Base-by-base conservation (phyloP, 352 stramenopile genomes). In the Pythium guiyangense region DNA sequence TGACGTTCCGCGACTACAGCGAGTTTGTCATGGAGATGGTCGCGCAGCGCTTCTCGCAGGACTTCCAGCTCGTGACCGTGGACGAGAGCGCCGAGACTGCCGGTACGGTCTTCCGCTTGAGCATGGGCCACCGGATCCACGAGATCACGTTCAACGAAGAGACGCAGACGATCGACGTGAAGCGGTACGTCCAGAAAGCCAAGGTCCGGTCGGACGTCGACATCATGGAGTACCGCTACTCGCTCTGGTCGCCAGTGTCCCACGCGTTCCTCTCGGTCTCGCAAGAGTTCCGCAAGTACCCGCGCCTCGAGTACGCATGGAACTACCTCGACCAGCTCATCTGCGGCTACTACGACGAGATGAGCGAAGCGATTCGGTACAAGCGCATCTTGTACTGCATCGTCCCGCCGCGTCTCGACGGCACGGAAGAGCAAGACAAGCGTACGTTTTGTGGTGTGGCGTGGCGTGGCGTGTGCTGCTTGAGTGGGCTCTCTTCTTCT, bases 21-120 rank as follows among this genome's bases (percentile, higher is more conserved):
- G 79, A 96, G 45, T 67, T 94, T 14, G 77, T 93, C 17, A 75
- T 90, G 60, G 84, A 94, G 59, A 94, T 96, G 84, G 77, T 96
- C 2, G 80, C 77, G 17, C 86, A 94, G 56, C 71, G 86, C 29
- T 75, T 96, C 44, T 85, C 83, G 4, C 79, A 90, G 59, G 86
- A 94, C 63, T 96, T 94, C 45, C 86, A 96, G 63, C 72, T 96
- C n/a, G 84, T 96, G 18, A 76, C 72, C 10, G 53, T 71, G 0
- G 76, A 84, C 47, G 69, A 79, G 20, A 63, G 69, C 27, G 74
- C 65, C 4, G 54, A 72, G 26, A 76, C 66, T 49, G 56, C 60
- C 29, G 64, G 61, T 3, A 73, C n/a, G n/a, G n/a, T n/a, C n/a
- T n/a, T n/a, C n/a, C n/a, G n/a, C n/a, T n/a, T n/a, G n/a, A n/a